phyloP scores from a whole-genome alignment of 768 basidiomycete genomes.

The Tricholoma matsutake region DNA sequence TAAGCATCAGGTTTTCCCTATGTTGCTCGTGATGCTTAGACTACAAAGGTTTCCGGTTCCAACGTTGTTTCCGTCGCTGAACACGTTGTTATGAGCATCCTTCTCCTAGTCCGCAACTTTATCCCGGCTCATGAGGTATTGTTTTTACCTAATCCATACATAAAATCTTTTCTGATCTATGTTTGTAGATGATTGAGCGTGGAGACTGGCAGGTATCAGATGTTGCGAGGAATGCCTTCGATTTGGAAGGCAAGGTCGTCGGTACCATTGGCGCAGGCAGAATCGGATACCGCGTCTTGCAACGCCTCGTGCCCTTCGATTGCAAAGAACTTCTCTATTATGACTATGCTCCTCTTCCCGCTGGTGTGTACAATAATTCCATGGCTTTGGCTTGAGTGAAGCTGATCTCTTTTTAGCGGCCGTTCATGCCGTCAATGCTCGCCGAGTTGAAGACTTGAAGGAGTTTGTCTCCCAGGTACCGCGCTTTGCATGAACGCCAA shows the following conservation, averaged over 20 bases:
- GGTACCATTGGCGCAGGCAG: slow-evolving; percentile 82
- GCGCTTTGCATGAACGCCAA: not conserved
- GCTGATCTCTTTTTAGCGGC: slow-evolving; percentile 41
- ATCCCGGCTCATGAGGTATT: slow-evolving; percentile 78
- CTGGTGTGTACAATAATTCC: slow-evolving; percentile 35
- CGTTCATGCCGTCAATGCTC: slow-evolving; percentile 61
- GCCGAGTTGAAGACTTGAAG: slow-evolving; percentile 78
- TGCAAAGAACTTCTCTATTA: slow-evolving; percentile 90
- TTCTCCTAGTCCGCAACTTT: slow-evolving; percentile 88
- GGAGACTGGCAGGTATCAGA: slow-evolving; percentile 89
- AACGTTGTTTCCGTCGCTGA: slow-evolving; percentile 92
- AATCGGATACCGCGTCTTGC: slow-evolving; percentile 86
- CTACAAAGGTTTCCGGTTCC: slow-evolving; percentile 70
- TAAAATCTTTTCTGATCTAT: not conserved
- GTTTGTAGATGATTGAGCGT: slow-evolving; percentile 65
- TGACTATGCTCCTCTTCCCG: slow-evolving; percentile 74
- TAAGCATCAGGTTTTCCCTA: slow-evolving; percentile 10
- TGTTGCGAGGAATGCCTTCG: slow-evolving; percentile 79
- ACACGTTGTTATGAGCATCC: slow-evolving; percentile 88
- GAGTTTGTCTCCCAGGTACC: slow-evolving; percentile 21
- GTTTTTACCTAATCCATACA: not conserved
- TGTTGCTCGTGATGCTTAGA: slow-evolving; percentile 7
- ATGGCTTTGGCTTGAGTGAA: not conserved
- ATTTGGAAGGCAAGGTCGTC: slow-evolving; percentile 88
- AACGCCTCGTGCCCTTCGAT: slow-evolving; percentile 79